phyloP scores from a whole-genome alignment of 352 stramenopile species.

The Globisporangium nodosum region DNA sequence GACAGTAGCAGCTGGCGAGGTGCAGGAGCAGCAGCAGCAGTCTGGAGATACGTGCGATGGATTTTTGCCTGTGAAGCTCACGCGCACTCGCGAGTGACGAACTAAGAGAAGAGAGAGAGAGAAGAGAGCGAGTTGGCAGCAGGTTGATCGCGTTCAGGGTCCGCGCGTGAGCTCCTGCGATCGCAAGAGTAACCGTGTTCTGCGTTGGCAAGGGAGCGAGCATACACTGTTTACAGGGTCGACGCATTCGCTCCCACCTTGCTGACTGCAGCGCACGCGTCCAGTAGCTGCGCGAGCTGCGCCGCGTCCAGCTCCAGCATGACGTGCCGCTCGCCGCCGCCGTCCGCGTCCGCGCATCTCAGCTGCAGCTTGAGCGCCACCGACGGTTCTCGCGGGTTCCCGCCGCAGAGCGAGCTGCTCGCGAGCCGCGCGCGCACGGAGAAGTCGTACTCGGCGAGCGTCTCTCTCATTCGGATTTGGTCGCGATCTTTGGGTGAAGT shows the following conservation, averaged over 20 bases:
- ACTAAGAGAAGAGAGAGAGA: background rate
- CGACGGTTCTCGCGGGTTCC: constrained; percentile 20
- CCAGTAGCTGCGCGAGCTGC: constrained; percentile 30
- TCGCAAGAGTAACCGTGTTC: background rate
- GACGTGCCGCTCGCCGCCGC: constrained; percentile 34
- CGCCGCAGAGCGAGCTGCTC: constrained; percentile 47
- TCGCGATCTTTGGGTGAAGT: background rate
- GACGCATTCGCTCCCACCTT: constrained; percentile 14
- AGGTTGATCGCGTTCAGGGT: background rate
- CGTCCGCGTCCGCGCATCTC: constrained; percentile 11
- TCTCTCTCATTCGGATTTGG: constrained; percentile 3
- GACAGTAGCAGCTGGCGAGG: background rate
- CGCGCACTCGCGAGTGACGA: background rate
- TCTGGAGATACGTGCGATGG: background rate
- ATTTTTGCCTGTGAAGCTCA: constrained; percentile 1
- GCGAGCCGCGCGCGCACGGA: constrained; percentile 63
- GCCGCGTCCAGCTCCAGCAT: constrained; percentile 38
- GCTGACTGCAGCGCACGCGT: constrained; percentile 30
- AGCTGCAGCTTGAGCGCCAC: constrained; percentile 58
- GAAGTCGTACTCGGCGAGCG: constrained; percentile 66
- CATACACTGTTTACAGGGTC: too few relatives aligned
- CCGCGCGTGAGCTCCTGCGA: constrained; percentile 15
- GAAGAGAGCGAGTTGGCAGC: background rate
- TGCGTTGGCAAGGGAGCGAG: background rate
- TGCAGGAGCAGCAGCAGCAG: background rate